These are phyloP conservation scores for Vitis amurensis DNA, from an alignment of 164 flowering plant species.

Conservation along the genomic window DNA sequence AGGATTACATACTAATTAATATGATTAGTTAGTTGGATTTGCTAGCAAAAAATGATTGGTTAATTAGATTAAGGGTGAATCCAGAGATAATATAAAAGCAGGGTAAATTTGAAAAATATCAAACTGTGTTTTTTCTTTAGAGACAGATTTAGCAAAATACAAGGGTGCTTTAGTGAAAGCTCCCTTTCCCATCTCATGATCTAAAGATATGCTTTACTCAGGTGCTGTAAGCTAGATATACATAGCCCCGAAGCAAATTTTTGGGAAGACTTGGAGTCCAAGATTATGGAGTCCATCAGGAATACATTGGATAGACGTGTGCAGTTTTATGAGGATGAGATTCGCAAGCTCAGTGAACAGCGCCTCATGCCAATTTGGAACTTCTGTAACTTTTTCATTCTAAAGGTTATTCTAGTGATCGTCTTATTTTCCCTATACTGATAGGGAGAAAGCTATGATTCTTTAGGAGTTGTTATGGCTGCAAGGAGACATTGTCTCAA, in stretches of 20 bases:
- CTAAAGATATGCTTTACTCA: slow-evolving; percentile 22
- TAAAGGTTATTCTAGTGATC: slow-evolving; percentile 57
- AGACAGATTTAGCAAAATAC: too few relatives aligned
- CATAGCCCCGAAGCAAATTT: slow-evolving; percentile 79
- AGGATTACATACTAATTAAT: not conserved
- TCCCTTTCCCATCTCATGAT: not conserved
- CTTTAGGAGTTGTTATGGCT: not conserved
- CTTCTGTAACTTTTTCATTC: slow-evolving; percentile 90
- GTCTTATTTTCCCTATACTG: too few relatives aligned
- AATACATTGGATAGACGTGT: slow-evolving; percentile 91
- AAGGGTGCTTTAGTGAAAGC: not conserved
- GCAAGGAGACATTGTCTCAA: too few relatives aligned
- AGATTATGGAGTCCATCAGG: slow-evolving; percentile 76
- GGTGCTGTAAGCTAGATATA: slow-evolving; percentile 93
- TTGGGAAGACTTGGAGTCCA: slow-evolving; percentile 94
- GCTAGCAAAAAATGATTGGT: too few relatives aligned
- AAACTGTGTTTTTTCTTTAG: not conserved
- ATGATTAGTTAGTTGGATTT: not conserved
- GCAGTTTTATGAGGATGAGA: slow-evolving; percentile 97
- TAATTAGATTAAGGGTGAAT: not conserved
- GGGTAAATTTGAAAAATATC: not conserved
- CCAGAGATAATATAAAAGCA: not conserved
- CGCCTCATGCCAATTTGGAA: slow-evolving; percentile 95
- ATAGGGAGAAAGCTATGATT: not conserved
- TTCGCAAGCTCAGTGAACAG: slow-evolving; percentile 94